A percentile compares a stretch with the other conserved stretches of the same genome.
Conservation (phyloP, 495 filamentous ascomycete genomes). For the Pyronema omphalodes region DNA sequence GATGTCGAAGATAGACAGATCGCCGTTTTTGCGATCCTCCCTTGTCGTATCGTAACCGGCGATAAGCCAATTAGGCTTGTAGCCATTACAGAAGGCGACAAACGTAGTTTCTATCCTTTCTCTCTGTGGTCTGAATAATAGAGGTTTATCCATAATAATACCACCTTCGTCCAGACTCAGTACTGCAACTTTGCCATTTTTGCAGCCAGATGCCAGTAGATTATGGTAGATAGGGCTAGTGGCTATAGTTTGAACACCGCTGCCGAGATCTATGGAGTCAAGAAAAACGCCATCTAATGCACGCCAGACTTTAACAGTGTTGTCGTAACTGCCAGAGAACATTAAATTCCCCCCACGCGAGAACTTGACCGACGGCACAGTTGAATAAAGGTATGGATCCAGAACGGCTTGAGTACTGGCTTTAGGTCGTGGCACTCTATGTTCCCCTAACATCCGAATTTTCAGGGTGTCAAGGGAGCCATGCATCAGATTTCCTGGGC, state of each 20-base stretch:
- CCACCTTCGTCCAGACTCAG: slow-evolving; percentile 17
- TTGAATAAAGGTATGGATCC: slow-evolving; percentile 9
- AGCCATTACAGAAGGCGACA: slow-evolving; percentile 6
- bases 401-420: background rate
- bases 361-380: slow-evolving; percentile 13
- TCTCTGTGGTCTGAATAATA: slow-evolving; percentile 1
- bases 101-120: slow-evolving; percentile 7
- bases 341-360: slow-evolving; percentile 31
- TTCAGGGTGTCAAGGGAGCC: slow-evolving; percentile 5
- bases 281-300: slow-evolving; percentile 25
- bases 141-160: background rate
- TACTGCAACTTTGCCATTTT: slow-evolving; percentile 31
- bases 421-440: slow-evolving; percentile 6
- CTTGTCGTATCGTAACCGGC: slow-evolving; percentile 14
- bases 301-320: slow-evolving; percentile 60
- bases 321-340: slow-evolving; percentile 61
- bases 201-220: slow-evolving; percentile 34
- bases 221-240: slow-evolving; percentile 31
- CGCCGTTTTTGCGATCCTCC: slow-evolving; percentile 2
- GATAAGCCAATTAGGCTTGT: slow-evolving; percentile 10
- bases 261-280: slow-evolving; percentile 29
- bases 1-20: slow-evolving; percentile 12
- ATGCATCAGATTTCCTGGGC: slow-evolving; percentile 22
- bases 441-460: slow-evolving; percentile 16
- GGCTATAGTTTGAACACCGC: slow-evolving; percentile 53